Conservation (phyloP, 2,329 filamentous ascomycete genomes). For the Chaetomiaceae sp. region DNA sequence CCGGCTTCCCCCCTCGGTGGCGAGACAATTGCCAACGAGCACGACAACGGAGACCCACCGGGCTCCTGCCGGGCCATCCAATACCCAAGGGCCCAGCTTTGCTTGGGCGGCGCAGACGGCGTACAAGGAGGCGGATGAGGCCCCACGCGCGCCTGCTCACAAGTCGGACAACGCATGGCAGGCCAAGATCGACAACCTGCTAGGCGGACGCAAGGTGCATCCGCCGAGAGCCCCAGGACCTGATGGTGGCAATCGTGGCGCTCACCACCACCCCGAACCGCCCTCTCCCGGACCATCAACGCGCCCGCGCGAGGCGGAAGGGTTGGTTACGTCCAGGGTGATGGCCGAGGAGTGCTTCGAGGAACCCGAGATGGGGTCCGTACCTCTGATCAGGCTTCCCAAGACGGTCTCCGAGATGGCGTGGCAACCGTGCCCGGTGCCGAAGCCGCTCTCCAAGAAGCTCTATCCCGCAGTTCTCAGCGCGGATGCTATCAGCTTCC, state of each 20-base stretch:
- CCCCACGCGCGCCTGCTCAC: constrained; percentile 2
- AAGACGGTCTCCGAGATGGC: constrained; percentile 55
- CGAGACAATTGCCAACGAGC: constrained; percentile 28
- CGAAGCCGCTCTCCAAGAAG: constrained; percentile 51
- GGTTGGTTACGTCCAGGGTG: constrained; percentile 54
- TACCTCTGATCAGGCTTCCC: constrained; percentile 67
- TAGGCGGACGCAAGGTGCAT: constrained; percentile 60
- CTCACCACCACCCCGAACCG: constrained; percentile 48
- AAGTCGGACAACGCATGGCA: constrained; percentile 50
- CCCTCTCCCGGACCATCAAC: constrained; percentile 38
- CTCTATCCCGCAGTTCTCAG: constrained; percentile 43
- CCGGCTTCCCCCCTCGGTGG: constrained; percentile 63
- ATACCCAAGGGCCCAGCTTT: constrained; percentile 19
- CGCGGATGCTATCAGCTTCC: constrained; percentile 26
- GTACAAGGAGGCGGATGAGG: constrained; percentile 19
- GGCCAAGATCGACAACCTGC: constrained; percentile 73
- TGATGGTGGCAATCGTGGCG: constrained; percentile 44
- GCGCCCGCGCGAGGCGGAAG: constrained; percentile 34
- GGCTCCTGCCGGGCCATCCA: constrained; percentile 6
- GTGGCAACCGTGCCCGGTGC: constrained; percentile 55
- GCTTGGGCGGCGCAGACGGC: constrained; percentile 22
- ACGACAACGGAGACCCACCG: neutral
- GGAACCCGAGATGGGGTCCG: constrained; percentile 72
- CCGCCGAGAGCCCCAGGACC: constrained; percentile 55
- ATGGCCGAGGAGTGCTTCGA: constrained; percentile 78